Conservation (phyloP, 108 stramenopile species). For the Cyclostephanos tholiformis region DNA sequence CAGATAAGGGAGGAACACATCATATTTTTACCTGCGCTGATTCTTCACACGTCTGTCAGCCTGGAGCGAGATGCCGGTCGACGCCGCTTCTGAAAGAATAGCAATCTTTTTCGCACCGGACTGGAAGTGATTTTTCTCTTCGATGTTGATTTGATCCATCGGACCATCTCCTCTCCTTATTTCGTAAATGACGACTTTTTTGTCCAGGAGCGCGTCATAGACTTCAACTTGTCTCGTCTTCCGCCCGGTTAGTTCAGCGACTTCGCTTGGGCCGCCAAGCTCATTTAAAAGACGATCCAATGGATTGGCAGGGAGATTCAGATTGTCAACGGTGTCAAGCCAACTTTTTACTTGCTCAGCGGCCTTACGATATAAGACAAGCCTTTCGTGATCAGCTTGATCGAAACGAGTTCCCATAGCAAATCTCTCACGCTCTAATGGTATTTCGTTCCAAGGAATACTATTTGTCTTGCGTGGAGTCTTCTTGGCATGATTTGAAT, state of each 20-base stretch:
- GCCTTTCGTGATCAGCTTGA: constrained; percentile 20
- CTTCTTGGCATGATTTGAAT: neutral
- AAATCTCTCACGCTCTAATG: neutral
- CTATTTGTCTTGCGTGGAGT: constrained; percentile 7
- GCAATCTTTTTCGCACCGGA: constrained; percentile 67
- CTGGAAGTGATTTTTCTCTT: constrained; percentile 68
- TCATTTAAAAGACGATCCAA: constrained; percentile 63
- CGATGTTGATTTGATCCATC: constrained; percentile 62
- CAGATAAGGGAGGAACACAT: too few relatives aligned
- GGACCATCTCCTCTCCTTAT: constrained; percentile 40
- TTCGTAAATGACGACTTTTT: constrained; percentile 38
- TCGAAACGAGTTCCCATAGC: neutral
- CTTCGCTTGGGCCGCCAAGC: constrained; percentile 56
- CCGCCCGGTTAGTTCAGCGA: constrained; percentile 81
- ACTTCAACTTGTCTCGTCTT: constrained; percentile 39
- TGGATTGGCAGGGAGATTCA: constrained; percentile 56
- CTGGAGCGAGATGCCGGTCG: constrained; percentile 70
- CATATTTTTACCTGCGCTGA: constrained; percentile 4
- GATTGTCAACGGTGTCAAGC: constrained; percentile 31
- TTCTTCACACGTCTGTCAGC: constrained; percentile 44
- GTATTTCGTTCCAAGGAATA: constrained; percentile 45
- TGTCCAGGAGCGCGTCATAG: constrained; percentile 6
- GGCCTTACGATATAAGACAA: constrained; percentile 27
- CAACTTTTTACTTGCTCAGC: constrained; percentile 29
- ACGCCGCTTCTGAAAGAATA: constrained; percentile 77